Base-by-base conservation (phyloP, 305 asterid genomes). In the Striga hermonthica region DNA sequence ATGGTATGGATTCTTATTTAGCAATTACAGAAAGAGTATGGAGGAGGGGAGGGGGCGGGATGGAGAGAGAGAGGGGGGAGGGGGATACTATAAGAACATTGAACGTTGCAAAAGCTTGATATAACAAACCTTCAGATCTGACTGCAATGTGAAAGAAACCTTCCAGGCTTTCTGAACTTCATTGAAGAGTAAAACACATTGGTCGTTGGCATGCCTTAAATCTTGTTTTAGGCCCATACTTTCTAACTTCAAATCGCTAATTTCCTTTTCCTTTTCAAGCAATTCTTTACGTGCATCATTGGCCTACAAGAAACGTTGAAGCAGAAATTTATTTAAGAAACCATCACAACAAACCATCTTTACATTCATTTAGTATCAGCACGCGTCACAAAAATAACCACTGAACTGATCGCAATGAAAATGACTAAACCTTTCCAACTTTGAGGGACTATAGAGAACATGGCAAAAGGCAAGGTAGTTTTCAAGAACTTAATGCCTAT, bases 91-190 rank as follows among this genome's bases (percentile, higher is more conserved):
- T 6, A 34, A 52, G 36, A 54, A 54, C 38, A 54, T 54, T 7
- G 39, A 28, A 6, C 59, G 31, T 36, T 9, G 37, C 35, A 54
- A 54, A 8, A 14, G 15, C 56, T 9, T 52, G 35, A 70, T 45
- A 56, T 60, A 36, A 69, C 86, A 63, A 75, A 94, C 99, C 99
- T 94, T 94, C 69, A 88, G 79, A 80, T 94, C 96, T 64, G 98
- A 86, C 77, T 94, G 95, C 84, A 94, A 78, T 1, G 96, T 83
- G 75, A 75, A 88, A 74, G 97, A 88, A 78, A 90, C 95, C 83
- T 88, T 90, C 97, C 95, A 88, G 52, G 96, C 97, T 79, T 90
- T 94, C 85, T 94, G 99, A 72, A 90, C 98, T 87, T 90, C 96
- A 85, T 87, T 90, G 82, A 80, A 86, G 75, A 90, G 91, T 66